phyloP scores from a whole-genome alignment of 2,329 filamentous ascomycete species.

The Claviceps quebecensis region DNA sequence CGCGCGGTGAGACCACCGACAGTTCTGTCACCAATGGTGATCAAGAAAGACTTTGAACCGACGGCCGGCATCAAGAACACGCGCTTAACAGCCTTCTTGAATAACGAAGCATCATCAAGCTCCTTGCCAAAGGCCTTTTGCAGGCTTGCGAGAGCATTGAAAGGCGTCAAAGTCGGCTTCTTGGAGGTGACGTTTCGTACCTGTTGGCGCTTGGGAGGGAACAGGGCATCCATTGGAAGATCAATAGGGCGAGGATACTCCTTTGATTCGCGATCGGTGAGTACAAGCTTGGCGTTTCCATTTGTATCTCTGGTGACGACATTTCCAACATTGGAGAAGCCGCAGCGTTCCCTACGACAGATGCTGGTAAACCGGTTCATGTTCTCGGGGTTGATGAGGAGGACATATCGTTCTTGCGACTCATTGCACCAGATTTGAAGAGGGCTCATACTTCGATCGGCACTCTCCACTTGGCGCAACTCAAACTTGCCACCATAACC shows the following conservation, averaged over 20 bases:
- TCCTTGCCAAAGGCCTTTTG: constrained; percentile 46
- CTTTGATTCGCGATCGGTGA: constrained; percentile 67
- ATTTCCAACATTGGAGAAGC: constrained; percentile 79
- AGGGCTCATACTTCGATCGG: constrained; percentile 83
- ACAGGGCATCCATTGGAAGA: constrained; percentile 75
- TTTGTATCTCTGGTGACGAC: constrained; percentile 48
- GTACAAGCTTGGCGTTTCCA: constrained; percentile 57
- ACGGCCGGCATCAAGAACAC: constrained; percentile 79
- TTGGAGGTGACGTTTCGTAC: constrained; percentile 59
- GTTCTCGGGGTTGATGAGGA: constrained; percentile 69
- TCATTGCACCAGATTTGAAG: constrained; percentile 98
- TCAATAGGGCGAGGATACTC: constrained; percentile 71
- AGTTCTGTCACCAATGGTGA: constrained; percentile 87
- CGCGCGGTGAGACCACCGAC: constrained; percentile 79
- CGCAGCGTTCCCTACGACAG: constrained; percentile 71
- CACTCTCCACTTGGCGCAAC: constrained; percentile 82
- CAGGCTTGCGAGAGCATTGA: constrained; percentile 55
- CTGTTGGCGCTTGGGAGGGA: constrained; percentile 76
- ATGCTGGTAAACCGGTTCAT: constrained; percentile 64
- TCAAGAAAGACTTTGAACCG: constrained; percentile 93
- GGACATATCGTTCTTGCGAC: constrained; percentile 89
- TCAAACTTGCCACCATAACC: constrained; percentile 86
- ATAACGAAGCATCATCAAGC: constrained; percentile 35
- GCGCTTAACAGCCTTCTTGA: constrained; percentile 57
- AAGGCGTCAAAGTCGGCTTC: constrained; percentile 51